Evolutionary conservation across 225 moss, liverwort and hornwort genomes (phyloP), one percentile per base, ranked within the genome.

Genomic region (Sphagnum contortum): DNA sequence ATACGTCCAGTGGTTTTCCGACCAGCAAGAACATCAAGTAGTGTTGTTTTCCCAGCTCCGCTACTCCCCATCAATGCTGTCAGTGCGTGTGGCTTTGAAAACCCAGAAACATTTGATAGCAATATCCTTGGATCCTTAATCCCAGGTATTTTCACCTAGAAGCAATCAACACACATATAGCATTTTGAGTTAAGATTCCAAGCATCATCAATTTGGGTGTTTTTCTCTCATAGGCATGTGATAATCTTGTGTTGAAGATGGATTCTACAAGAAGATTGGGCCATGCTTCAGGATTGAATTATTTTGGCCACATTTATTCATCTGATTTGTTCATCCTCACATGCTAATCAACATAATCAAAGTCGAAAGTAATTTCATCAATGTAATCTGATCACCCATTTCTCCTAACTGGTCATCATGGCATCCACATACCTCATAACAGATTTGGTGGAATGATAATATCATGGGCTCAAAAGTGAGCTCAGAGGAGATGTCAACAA

Each of bases 51-150:
- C 48, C 95, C 84, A 51, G 86, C 89, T 13, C 91, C 95, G 75
- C 95, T 95, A 60, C 91, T 95, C 68, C 87, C 95, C 89, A 92
- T 95, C 64, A 95, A 69, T 57, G 95, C 91, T 57, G 84, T 95
- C 78, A 90, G 73, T 47, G 89, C 83, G 63, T 76, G 67, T 5
- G 89, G 89, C 71, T 81, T 88, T 11, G 88, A 86, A 80, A 81
- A 91, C 70, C 89, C 84, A n/a, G 88, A 92, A 62, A 95, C 81
- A 68, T 85, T 89, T 59, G 86, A 83, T 52, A 95, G 84, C 45
- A 92, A 62, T 60, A 87, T 72, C 61, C 88, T 74, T 63, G 95
- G 90, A 67, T 88, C 90, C 73, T 78, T 71, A 69, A 84, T 81
- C 57, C 89, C 89, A 64, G 86, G 88, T 81, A 95, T 82, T 71